These are phyloP conservation scores for Candida dajiaensis DNA, from an alignment of 805 yeast genomes.

Conservation along the genomic window DNA sequence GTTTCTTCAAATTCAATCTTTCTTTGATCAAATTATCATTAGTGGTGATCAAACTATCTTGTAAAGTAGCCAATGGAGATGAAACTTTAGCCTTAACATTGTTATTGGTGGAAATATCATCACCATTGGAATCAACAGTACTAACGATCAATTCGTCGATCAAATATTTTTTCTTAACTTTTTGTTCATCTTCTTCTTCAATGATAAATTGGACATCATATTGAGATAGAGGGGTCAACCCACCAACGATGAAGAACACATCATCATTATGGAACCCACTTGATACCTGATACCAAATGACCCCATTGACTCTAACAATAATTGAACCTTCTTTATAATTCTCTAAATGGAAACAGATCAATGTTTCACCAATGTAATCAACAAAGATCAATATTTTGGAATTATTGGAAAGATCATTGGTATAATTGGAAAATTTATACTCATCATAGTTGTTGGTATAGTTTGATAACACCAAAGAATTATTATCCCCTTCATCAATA, in stretches of 20 bases:
- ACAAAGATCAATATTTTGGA: constrained; percentile 33
- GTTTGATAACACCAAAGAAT: constrained; percentile 19
- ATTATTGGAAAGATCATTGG: constrained; percentile 19
- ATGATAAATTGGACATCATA: constrained; percentile 48
- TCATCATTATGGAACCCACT: constrained; percentile 42
- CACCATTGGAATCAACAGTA: constrained; percentile 25
- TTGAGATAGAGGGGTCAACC: constrained; percentile 58
- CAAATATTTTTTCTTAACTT: constrained; percentile 26
- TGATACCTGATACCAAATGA: constrained; percentile 62
- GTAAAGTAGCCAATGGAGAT: constrained; percentile 59
- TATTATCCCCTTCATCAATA: constrained; percentile 9
- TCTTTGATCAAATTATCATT: constrained; percentile 54
- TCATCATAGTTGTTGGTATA: constrained; percentile 21
- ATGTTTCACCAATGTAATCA: constrained; percentile 45
- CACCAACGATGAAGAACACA: constrained; percentile 53
- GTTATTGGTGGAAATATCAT: constrained; percentile 23
- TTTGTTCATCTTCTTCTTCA: constrained; percentile 25
- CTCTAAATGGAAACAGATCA: constrained; percentile 44
- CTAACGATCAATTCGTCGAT: constrained; percentile 35
- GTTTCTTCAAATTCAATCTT: constrained; percentile 48
- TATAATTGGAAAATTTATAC: constrained; percentile 25
- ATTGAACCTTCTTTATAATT: constrained; percentile 38
- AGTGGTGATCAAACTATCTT: constrained; percentile 60
- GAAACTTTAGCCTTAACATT: constrained; percentile 30
- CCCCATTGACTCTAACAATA: constrained; percentile 53